These are phyloP conservation scores for Pleurotus eryngii DNA, from an alignment of 768 basidiomycete species.

Conservation along the genomic window DNA sequence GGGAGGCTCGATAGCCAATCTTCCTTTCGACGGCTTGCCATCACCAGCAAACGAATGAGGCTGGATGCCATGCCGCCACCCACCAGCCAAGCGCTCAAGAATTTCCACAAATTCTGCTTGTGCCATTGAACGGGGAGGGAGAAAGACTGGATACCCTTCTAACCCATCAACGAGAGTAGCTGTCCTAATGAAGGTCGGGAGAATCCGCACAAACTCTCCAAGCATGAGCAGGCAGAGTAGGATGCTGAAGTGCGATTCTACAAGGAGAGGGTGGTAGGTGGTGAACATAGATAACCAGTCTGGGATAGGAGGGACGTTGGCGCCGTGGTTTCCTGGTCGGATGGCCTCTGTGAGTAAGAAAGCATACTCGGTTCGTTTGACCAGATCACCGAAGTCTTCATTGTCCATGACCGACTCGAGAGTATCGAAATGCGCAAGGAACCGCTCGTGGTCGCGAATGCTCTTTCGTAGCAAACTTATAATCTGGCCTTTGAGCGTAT, in stretches of 20 bases:
- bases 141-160: slow-evolving; percentile 86
- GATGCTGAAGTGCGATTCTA: slow-evolving; percentile 82
- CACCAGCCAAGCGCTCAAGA: slow-evolving; percentile 72
- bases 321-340: slow-evolving; percentile 55
- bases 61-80: slow-evolving; percentile 68
- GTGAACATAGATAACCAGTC: slow-evolving; percentile 67
- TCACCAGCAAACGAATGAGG: slow-evolving; percentile 47
- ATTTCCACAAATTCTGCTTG: slow-evolving; percentile 89
- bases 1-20: slow-evolving; percentile 44
- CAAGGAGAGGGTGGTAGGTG: slow-evolving; percentile 86
- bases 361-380: slow-evolving; percentile 59
- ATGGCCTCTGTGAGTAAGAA: slow-evolving; percentile 66
- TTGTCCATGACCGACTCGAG: slow-evolving; percentile 44
- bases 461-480: slow-evolving; percentile 62
- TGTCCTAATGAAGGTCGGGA: slow-evolving; percentile 63
- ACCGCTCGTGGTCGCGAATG: slow-evolving; percentile 82
- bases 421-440: slow-evolving; percentile 79
- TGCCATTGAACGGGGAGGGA: slow-evolving; percentile 83
- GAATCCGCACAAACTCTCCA: slow-evolving; percentile 62
- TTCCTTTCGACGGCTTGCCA: slow-evolving; percentile 29
- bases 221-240: slow-evolving; percentile 75
- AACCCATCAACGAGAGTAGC: slow-evolving; percentile 74
- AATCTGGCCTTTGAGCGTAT: slow-evolving; percentile 59
- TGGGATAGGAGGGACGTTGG: slow-evolving; percentile 28
- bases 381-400: slow-evolving; percentile 39